Evolutionary conservation across 2,329 filamentous ascomycete species (phyloP).

Genomic region (Penicillium sp.): DNA sequence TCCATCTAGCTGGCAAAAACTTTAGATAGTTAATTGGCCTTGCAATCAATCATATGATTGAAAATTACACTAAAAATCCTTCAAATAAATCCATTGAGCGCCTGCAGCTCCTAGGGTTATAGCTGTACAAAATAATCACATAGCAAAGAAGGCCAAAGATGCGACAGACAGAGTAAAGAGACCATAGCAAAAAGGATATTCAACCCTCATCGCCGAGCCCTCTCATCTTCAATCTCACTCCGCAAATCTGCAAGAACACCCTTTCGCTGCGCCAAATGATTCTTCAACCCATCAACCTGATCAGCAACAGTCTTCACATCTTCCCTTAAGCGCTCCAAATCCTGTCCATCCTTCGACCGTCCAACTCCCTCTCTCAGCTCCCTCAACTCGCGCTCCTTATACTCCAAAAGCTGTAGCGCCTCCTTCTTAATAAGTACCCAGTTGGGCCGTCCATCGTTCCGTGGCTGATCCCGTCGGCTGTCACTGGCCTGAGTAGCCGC

Average conservation of each 20-base stretch:
- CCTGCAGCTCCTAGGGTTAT: conserved; percentile 36
- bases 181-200: background rate
- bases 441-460: conserved; percentile 71
- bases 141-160: conserved; percentile 11
- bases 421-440: conserved; percentile 92
- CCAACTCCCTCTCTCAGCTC: conserved; percentile 63
- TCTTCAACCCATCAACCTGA: conserved; percentile 87
- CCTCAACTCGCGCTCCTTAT: conserved; percentile 80
- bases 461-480: conserved; percentile 55
- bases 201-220: conserved; percentile 50
- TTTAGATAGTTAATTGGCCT: background rate
- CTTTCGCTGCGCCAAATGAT: conserved; percentile 75
- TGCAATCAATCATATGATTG: background rate
- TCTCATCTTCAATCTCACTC: conserved; percentile 85
- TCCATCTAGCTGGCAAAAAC: background rate
- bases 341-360: conserved; percentile 63
- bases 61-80: background rate
- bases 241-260: conserved; percentile 73
- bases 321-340: conserved; percentile 74
- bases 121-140: conserved; percentile 31
- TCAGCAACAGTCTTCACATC: conserved; percentile 90
- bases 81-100: conserved; percentile 28
- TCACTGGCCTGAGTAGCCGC: conserved; percentile 75
- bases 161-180: conserved; percentile 8
- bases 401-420: conserved; percentile 89